Evolutionary conservation across 2,329 filamentous ascomycete species (phyloP).

Genomic region (Nothopassalora personata): DNA sequence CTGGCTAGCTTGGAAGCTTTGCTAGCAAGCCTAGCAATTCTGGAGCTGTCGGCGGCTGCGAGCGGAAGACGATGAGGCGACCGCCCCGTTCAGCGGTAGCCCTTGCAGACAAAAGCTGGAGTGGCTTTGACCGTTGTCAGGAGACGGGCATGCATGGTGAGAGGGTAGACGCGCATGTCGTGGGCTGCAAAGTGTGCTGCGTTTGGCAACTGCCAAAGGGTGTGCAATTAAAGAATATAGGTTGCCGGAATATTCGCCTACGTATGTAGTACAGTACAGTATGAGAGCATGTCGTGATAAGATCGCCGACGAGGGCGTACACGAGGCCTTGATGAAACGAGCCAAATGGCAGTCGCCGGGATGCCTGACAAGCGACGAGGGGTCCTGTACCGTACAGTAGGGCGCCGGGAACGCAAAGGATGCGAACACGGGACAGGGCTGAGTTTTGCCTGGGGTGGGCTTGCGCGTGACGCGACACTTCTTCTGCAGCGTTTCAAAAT

Average conservation of each 20-base stretch:
- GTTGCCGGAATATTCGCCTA: not conserved
- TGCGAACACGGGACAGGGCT: conserved; percentile 8
- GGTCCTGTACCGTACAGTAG: not conserved
- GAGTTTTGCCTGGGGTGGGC: conserved; percentile 4
- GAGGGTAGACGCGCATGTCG: conserved; percentile 5
- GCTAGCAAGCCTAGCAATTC: not conserved
- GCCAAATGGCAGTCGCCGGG: not conserved
- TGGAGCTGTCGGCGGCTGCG: conserved; percentile 7
- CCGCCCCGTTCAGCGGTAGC: conserved; percentile 8
- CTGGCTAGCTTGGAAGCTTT: conserved; percentile 15
- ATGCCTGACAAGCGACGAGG: not conserved
- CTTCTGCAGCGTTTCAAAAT: conserved; percentile 2
- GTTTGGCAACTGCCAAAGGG: not conserved
- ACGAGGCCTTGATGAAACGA: conserved; percentile 2
- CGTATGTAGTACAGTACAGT: no score
- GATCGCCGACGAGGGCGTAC: conserved; percentile 1
- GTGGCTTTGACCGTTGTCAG: conserved; percentile 5
- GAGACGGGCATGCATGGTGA: not conserved
- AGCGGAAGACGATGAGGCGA: conserved; percentile 9
- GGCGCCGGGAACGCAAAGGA: conserved; percentile 4
- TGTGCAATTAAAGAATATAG: conserved; percentile 1
- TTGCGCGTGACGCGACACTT: conserved; percentile 5
- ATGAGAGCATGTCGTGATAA: conserved; percentile 8
- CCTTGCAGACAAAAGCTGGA: not conserved
- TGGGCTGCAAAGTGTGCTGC: not conserved